A percentile compares a stretch with the other conserved stretches of the same genome.
Evolutionary conservation across 345 rosid species (phyloP).

Genomic region (Sonneratia caseolaris): DNA sequence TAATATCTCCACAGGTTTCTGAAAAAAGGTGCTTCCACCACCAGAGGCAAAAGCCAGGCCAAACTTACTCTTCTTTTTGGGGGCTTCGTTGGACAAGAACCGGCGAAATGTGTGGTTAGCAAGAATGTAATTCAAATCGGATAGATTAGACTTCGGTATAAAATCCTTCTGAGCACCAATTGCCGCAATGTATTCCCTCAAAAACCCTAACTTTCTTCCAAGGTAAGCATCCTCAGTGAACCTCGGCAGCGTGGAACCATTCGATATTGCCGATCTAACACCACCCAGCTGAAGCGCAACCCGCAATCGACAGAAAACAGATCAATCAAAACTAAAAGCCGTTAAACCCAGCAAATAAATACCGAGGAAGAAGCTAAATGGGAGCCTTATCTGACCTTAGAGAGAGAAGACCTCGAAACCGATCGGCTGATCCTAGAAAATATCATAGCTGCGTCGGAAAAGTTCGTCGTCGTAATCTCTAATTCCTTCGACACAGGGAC

Average conservation of each 20-base stretch:
- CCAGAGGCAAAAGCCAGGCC: background rate
- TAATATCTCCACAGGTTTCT: background rate
- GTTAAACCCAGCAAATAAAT: background rate
- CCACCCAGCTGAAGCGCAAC: slow-evolving; percentile 18
- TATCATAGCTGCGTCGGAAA: slow-evolving; percentile 28
- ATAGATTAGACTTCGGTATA: slow-evolving; percentile 12
- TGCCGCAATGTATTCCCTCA: slow-evolving; percentile 50
- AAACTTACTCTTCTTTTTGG: slow-evolving; percentile 64
- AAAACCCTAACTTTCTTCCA: slow-evolving; percentile 36
- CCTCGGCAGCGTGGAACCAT: slow-evolving; percentile 11
- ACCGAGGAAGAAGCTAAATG: background rate
- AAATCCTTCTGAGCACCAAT: slow-evolving; percentile 29
- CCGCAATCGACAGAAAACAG: slow-evolving; percentile 12
- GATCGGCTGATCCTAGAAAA: slow-evolving; percentile 51
- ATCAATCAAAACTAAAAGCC: background rate
- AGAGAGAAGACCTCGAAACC: slow-evolving; percentile 41
- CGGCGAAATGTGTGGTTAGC: slow-evolving; percentile 59
- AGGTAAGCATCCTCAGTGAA: slow-evolving; percentile 13
- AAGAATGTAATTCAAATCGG: slow-evolving; percentile 44
- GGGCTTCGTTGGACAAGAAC: slow-evolving; percentile 56
- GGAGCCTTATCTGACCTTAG: slow-evolving; percentile 24
- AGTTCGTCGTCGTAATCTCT: background rate
- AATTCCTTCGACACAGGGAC: background rate
- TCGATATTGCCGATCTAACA: slow-evolving; percentile 27
- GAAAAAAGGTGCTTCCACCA: background rate